Evolutionary conservation across 805 yeast species (phyloP).

Genomic region (Candida berthetii): DNA sequence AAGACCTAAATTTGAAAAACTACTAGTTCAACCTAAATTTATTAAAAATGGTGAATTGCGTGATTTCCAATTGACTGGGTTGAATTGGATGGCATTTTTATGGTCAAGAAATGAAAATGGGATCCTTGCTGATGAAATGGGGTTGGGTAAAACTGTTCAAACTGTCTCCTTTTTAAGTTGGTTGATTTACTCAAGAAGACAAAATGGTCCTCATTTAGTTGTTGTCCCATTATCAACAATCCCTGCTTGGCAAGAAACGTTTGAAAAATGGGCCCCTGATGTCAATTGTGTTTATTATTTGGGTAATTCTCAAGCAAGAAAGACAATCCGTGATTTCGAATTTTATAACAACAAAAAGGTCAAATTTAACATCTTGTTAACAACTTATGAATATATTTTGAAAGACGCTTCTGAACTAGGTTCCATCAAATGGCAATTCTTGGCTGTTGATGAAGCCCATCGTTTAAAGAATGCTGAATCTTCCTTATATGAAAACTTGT

Average conservation of each 20-base stretch:
- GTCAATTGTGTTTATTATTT: constrained; percentile 86
- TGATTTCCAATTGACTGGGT: constrained; percentile 96
- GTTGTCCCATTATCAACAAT: constrained; percentile 95
- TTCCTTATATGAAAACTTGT: constrained; percentile 83
- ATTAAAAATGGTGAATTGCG: constrained; percentile 88
- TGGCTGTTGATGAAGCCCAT: constrained; percentile 99
- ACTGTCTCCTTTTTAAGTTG: constrained; percentile 92
- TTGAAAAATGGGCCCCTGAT: constrained; percentile 97
- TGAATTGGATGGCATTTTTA: constrained; percentile 98
- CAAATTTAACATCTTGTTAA: constrained; percentile 85
- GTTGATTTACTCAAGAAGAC: constrained; percentile 92
- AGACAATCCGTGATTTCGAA: constrained; percentile 77
- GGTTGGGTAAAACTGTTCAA: constrained; percentile 96
- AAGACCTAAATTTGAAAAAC: constrained; percentile 87
- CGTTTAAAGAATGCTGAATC: constrained; percentile 91
- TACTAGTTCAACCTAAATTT: constrained; percentile 80
- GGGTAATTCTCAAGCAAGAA: constrained; percentile 87
- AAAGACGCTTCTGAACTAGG: constrained; percentile 84
- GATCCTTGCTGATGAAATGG: constrained; percentile 98
- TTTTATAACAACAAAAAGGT: constrained; percentile 70
- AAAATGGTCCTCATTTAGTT: constrained; percentile 94
- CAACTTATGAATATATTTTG: constrained; percentile 94
- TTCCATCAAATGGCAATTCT: constrained; percentile 83
- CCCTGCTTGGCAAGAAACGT: constrained; percentile 99
- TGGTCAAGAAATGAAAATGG: constrained; percentile 99